Conservation (phyloP, 768 basidiomycete genomes). For the Tulasnella sp. region DNA sequence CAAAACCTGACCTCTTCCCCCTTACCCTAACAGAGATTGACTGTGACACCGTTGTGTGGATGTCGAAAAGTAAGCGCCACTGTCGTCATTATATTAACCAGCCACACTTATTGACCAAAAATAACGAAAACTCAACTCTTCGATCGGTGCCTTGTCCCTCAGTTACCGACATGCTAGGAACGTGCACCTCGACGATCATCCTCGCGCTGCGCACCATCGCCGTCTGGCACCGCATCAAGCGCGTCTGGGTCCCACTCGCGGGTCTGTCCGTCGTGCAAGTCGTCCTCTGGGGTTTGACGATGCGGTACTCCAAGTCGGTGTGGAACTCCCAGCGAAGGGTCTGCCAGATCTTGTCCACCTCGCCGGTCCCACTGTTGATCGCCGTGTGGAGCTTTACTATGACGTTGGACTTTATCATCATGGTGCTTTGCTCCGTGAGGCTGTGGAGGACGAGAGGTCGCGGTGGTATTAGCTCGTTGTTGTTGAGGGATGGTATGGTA, state of each 20-base stretch:
- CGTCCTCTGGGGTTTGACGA: slow-evolving; percentile 20
- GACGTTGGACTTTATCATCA: slow-evolving; percentile 18
- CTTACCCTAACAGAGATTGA: background rate
- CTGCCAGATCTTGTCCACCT: slow-evolving; percentile 14
- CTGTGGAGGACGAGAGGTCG: slow-evolving; percentile 3
- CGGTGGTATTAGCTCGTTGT: slow-evolving; percentile 7
- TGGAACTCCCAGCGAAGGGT: slow-evolving; percentile 19
- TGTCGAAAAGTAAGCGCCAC: slow-evolving; percentile 17
- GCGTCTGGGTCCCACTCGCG: slow-evolving; percentile 11
- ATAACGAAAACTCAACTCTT: too few species aligned
- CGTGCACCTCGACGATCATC: slow-evolving; percentile 18
- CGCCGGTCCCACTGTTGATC: slow-evolving; percentile 11
- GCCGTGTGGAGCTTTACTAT: slow-evolving; percentile 19
- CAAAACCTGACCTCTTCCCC: too few species aligned
- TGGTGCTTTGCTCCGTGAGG: slow-evolving; percentile 21
- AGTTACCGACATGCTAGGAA: slow-evolving; percentile 24
- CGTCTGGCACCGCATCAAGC: slow-evolving; percentile 18
- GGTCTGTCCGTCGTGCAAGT: background rate
- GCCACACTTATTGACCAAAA: background rate
- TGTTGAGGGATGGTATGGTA: slow-evolving; percentile 24
- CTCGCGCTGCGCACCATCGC: slow-evolving; percentile 21
- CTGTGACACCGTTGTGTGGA: slow-evolving; percentile 22
- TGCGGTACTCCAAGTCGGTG: slow-evolving; percentile 12
- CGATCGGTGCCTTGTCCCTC: background rate
- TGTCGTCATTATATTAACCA: background rate